Evolutionary conservation across 148 eudicot species (phyloP).

Genomic region (Vaccinium myrtillus): DNA sequence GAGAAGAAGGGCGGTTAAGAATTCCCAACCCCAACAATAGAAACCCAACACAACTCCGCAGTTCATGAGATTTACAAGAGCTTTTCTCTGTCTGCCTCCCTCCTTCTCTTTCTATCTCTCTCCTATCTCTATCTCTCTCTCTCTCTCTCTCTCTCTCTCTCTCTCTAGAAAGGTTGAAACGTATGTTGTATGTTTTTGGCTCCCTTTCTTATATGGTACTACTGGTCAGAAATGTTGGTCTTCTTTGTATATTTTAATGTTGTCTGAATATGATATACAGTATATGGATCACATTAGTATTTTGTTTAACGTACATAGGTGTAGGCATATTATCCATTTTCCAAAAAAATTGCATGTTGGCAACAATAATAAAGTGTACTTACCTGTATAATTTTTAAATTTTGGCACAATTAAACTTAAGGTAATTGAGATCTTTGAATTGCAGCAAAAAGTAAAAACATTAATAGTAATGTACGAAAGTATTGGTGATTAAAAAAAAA

Average conservation of each 20-base stretch:
- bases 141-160: slow-evolving; percentile 1
- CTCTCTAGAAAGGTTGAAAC: slow-evolving; percentile 20
- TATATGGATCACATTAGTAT: not conserved
- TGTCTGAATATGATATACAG: not conserved
- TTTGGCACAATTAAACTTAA: no score
- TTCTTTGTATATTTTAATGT: not conserved
- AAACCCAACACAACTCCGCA: slow-evolving; percentile 72
- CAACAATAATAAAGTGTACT: no score
- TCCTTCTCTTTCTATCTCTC: slow-evolving; percentile 4
- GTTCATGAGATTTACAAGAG: slow-evolving; percentile 78
- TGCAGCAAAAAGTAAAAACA: no score
- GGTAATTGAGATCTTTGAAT: no score
- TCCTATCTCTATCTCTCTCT: not conserved
- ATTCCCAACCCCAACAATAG: slow-evolving; percentile 86
- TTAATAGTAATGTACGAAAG: no score
- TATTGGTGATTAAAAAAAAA: no score
- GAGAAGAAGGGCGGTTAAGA: slow-evolving; percentile 87
- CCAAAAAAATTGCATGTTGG: not conserved
- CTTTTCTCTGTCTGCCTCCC: slow-evolving; percentile 2
- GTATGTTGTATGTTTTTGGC: slow-evolving; percentile 4
- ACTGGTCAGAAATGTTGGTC: not conserved
- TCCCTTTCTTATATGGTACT: not conserved
- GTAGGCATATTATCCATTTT: not conserved
- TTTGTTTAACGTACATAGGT: not conserved
- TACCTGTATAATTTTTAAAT: no score